Percentiles rank a stretch among this genome's conserved stretches.
Evolutionary conservation across 2,329 filamentous ascomycete genomes (phyloP).

Genomic region (Xylaria digitata): DNA sequence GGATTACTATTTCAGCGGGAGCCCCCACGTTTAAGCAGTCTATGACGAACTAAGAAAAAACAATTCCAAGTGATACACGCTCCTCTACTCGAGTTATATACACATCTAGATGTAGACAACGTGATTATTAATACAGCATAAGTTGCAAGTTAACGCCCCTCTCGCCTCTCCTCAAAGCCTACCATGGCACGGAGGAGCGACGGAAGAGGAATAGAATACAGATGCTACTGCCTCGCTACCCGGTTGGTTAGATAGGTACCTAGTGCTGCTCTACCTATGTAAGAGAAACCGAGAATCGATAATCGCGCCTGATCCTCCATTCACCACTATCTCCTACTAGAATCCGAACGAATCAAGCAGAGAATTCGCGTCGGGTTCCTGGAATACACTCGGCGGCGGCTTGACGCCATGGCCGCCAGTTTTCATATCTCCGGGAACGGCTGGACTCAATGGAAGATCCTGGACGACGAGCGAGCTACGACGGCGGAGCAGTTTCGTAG

Average conservation of each 20-base stretch:
- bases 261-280: background rate
- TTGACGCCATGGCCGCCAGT: constrained; percentile 56
- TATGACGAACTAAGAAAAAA: constrained; percentile 3
- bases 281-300: background rate
- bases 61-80: constrained; percentile 13
- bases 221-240: background rate
- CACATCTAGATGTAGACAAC: background rate
- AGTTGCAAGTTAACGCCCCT: background rate
- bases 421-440: constrained; percentile 56
- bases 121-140: constrained; percentile 5
- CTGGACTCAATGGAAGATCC: constrained; percentile 67
- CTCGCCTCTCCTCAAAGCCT: background rate
- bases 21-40: background rate
- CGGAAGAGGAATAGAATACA: constrained; percentile 18
- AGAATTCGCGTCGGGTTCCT: constrained; percentile 91
- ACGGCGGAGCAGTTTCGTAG: constrained; percentile 74
- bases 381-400: constrained; percentile 79
- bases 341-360: constrained; percentile 95
- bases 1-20: background rate
- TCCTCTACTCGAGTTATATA: background rate
- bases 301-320: background rate
- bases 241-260: background rate
- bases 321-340: constrained; percentile 53
- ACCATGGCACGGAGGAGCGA: background rate
- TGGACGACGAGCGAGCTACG: constrained; percentile 83